Percentiles rank a stretch among this genome's conserved stretches.
Conservation (phyloP, 768 basidiomycete species). For the Boletus insuetus region DNA sequence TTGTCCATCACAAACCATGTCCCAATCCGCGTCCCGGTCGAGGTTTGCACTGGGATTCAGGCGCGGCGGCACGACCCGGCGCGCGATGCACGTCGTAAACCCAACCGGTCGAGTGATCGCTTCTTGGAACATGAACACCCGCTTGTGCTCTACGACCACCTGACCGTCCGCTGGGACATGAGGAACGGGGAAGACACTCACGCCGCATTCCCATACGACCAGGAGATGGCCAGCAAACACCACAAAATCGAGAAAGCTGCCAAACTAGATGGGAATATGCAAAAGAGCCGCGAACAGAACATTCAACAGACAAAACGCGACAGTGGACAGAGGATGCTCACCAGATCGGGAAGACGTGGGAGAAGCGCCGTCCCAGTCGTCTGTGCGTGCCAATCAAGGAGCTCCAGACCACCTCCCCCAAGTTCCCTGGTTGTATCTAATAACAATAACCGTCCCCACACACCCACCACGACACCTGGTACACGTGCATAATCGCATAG, state of each 20-base stretch:
- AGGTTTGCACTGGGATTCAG: background rate
- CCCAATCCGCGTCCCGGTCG: background rate
- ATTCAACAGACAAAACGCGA: background rate
- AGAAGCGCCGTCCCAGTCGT: constrained; percentile 27
- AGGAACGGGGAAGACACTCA: constrained; percentile 28
- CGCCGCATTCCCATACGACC: constrained; percentile 27
- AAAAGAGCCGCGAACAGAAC: background rate
- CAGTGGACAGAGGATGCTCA: constrained; percentile 1
- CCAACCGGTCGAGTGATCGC: constrained; percentile 21
- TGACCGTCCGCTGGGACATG: constrained; percentile 20
- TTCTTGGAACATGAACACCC: constrained; percentile 29
- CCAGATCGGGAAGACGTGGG: constrained; percentile 19
- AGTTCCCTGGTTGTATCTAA: constrained; percentile 21
- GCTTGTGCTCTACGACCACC: constrained; percentile 18
- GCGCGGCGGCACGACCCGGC: background rate
- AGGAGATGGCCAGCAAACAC: constrained; percentile 22
- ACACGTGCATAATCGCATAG: constrained; percentile 23
- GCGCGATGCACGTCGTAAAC: constrained; percentile 26
- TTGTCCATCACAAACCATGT: background rate
- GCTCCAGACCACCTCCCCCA: constrained; percentile 23
- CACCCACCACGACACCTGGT: constrained; percentile 21
- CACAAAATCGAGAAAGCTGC: constrained; percentile 24
- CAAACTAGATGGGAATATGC: constrained; percentile 15
- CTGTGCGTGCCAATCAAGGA: constrained; percentile 27
- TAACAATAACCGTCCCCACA: constrained; percentile 23